A percentile compares a stretch with the other conserved stretches of the same genome.
Evolutionary conservation across 305 asterid genomes (phyloP).

Genomic region (Striga hermonthica): DNA sequence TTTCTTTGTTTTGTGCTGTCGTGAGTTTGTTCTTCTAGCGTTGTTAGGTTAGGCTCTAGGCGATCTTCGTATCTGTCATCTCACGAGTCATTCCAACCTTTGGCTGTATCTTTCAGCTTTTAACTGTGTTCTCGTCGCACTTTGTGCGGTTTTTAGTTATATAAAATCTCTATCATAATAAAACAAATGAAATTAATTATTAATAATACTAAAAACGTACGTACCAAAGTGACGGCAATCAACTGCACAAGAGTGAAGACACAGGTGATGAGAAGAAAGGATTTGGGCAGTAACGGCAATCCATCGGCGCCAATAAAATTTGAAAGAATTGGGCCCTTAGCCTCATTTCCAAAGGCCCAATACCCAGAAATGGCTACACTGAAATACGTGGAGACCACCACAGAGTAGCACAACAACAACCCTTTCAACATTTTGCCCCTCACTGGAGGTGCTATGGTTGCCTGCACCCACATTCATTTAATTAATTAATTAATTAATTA

Average conservation of each 20-base stretch:
- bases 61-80: too few species aligned
- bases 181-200: too few species aligned
- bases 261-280: conserved; percentile 49
- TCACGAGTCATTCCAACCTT: too few species aligned
- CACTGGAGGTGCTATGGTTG: conserved; percentile 64
- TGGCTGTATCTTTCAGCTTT: too few species aligned
- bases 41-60: too few species aligned
- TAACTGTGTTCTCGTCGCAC: too few species aligned
- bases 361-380: conserved; percentile 67
- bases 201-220: background rate
- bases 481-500: background rate
- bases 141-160: too few species aligned
- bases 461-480: conserved; percentile 34
- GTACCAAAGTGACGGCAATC: conserved; percentile 47
- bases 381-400: conserved; percentile 54
- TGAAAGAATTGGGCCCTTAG: conserved; percentile 46
- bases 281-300: conserved; percentile 48
- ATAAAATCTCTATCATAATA: too few species aligned
- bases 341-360: conserved; percentile 74
- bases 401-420: conserved; percentile 52
- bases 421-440: conserved; percentile 77
- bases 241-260: conserved; percentile 56
- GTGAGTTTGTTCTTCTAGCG: too few species aligned
- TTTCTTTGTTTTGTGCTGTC: too few species aligned
- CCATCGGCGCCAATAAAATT: conserved; percentile 45